Percentiles rank a stretch among this genome's conserved stretches.
phyloP scores from a whole-genome alignment of 2,329 filamentous ascomycete species.

The Ophiostoma perfectum region DNA sequence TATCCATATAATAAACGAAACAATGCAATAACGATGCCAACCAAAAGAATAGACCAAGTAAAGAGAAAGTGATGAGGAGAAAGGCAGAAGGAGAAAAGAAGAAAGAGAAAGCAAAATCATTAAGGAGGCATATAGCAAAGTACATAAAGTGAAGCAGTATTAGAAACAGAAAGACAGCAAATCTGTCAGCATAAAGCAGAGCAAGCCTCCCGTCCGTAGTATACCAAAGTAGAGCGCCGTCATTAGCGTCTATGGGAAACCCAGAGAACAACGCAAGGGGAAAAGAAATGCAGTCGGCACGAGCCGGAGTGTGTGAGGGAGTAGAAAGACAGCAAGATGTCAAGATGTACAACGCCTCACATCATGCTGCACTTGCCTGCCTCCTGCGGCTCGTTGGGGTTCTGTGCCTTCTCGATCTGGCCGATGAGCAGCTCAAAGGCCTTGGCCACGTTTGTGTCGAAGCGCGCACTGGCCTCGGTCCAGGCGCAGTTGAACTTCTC shows the following conservation, averaged over 20 bases:
- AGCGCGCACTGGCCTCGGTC: constrained; percentile 89
- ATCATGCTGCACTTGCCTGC: constrained; percentile 80
- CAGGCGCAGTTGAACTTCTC: constrained; percentile 88
- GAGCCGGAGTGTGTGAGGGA: too few relatives aligned
- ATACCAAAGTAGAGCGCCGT: background rate
- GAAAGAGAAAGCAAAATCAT: background rate
- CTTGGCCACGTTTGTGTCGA: constrained; percentile 88
- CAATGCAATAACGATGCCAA: background rate
- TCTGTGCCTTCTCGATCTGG: constrained; percentile 91
- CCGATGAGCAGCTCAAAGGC: constrained; percentile 92
- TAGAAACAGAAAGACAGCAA: background rate
- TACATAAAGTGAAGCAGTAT: background rate
- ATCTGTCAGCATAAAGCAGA: background rate
- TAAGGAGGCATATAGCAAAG: constrained; percentile 5
- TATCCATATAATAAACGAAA: background rate
- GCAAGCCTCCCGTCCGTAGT: too few relatives aligned
- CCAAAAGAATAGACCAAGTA: background rate
- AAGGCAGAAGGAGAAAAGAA: constrained; percentile 2
- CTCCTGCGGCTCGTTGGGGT: constrained; percentile 75
- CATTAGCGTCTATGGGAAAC: background rate
- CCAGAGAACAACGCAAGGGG: background rate
- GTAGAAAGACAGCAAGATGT: background rate
- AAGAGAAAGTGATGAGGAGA: background rate
- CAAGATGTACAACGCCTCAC: constrained; percentile 44
- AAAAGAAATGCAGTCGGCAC: background rate